phyloP scores from a whole-genome alignment of 805 yeast genomes.

The Kregervanrija pseudodelftensis region DNA sequence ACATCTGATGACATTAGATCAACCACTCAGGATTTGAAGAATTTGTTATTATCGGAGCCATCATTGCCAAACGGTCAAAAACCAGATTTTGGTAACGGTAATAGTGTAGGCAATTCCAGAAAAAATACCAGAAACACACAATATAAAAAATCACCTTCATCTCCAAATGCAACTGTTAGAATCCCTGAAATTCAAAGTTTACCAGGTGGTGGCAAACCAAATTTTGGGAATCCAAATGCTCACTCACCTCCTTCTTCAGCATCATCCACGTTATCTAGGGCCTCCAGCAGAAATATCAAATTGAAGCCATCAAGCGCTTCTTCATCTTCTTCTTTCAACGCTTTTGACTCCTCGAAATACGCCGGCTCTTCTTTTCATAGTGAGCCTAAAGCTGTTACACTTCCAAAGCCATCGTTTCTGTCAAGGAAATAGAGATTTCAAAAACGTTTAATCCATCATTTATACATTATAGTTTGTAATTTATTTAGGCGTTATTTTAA shows the following conservation, averaged over 20 bases:
- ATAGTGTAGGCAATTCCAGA: too few species aligned
- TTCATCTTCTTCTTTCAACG: conserved; percentile 7
- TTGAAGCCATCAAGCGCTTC: conserved; percentile 6
- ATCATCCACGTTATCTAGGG: conserved; percentile 9
- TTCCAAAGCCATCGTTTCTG: conserved; percentile 48
- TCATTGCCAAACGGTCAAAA: conserved; percentile 14
- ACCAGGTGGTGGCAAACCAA: conserved; percentile 14
- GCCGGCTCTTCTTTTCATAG: conserved; percentile 54
- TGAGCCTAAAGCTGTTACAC: conserved; percentile 47
- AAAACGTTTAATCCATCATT: too few species aligned
- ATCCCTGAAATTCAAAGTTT: conserved; percentile 9
- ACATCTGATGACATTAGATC: conserved; percentile 15
- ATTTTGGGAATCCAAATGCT: conserved; percentile 9
- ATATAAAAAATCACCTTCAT: conserved; percentile 2
- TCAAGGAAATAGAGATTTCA: conserved; percentile 13
- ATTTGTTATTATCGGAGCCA: conserved; percentile 11
- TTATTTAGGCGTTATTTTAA: too few species aligned
- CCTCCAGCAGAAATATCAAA: conserved; percentile 6
- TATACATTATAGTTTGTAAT: too few species aligned
- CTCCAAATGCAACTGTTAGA: conserved; percentile 7
- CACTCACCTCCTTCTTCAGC: neutral
- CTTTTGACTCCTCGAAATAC: conserved; percentile 26
- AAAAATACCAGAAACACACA: conserved; percentile 3
- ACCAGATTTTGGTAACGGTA: conserved; percentile 10
- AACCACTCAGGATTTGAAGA: conserved; percentile 17